Percentiles rank a stretch among this genome's conserved stretches.
Evolutionary conservation across 805 yeast species (phyloP).

Genomic region (Saccharomycopsis fibuligera): DNA sequence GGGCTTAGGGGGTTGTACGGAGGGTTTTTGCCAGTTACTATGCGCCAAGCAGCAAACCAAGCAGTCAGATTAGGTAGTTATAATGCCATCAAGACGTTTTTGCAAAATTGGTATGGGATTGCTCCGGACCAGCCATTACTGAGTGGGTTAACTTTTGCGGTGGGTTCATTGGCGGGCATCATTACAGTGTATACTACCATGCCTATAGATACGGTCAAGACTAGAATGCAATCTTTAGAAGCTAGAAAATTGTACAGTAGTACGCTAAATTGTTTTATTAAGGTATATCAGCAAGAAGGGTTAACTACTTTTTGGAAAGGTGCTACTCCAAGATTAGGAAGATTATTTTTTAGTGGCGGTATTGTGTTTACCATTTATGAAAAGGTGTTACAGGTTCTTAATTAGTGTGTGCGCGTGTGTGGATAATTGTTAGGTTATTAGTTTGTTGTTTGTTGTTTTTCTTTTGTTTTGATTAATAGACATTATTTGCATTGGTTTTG

Average conservation of each 20-base stretch:
- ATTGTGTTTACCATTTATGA: conserved; percentile 95
- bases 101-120: conserved; percentile 63
- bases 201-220: conserved; percentile 95
- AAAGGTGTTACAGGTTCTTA: conserved; percentile 64
- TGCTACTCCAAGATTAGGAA: conserved; percentile 92
- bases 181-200: conserved; percentile 88
- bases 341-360: conserved; percentile 91
- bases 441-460: no score
- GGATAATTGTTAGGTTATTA: no score
- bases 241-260: conserved; percentile 64
- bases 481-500: no score
- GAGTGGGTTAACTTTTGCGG: conserved; percentile 72
- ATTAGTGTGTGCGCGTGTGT: no score
- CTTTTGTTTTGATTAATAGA: no score
- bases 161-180: conserved; percentile 87
- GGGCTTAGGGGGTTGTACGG: conserved; percentile 83
- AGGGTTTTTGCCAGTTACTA: conserved; percentile 86
- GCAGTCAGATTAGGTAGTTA: conserved; percentile 93
- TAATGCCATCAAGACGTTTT: conserved; percentile 72
- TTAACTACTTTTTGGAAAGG: conserved; percentile 93
- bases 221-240: conserved; percentile 92
- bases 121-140: conserved; percentile 70
- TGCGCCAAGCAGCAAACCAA: conserved; percentile 93
- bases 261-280: conserved; percentile 75
- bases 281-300: conserved; percentile 83